phyloP scores from a whole-genome alignment of 176 grass and related monocot genomes.

The Raddia guianensis region DNA sequence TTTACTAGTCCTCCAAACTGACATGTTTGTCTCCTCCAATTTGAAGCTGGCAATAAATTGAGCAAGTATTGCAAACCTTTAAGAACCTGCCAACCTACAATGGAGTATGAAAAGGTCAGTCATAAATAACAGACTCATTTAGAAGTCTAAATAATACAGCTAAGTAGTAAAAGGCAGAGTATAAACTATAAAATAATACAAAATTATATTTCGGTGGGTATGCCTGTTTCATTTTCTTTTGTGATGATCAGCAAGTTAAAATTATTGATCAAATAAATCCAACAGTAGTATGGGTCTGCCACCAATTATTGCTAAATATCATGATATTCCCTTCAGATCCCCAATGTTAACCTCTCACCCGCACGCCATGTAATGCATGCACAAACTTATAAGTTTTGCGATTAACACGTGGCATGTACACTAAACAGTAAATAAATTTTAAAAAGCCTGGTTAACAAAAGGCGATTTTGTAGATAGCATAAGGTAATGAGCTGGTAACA shows the following conservation, averaged over 20 bases:
- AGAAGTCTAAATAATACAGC: not conserved
- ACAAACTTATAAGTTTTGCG: not conserved
- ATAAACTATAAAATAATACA: not conserved
- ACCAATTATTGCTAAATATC: not conserved
- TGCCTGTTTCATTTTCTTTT: not conserved
- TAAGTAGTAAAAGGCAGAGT: not conserved
- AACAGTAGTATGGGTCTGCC: not conserved
- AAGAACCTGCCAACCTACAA: slow-evolving; percentile 37
- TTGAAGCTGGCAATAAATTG: slow-evolving; percentile 25
- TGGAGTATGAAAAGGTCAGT: not conserved
- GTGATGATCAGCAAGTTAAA: not conserved
- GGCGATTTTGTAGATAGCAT: no score
- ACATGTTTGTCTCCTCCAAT: not conserved
- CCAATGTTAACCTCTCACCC: not conserved
- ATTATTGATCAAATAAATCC: not conserved
- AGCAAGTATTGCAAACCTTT: slow-evolving; percentile 37
- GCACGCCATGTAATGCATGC: not conserved
- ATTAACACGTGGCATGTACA: not conserved
- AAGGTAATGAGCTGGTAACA: not conserved
- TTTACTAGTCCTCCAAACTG: slow-evolving; percentile 37
- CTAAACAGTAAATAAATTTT: not conserved
- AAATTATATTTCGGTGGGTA: not conserved
- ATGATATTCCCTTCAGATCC: slow-evolving; percentile 1
- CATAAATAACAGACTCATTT: slow-evolving; percentile 24
- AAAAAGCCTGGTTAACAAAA: not conserved